Percentiles rank a stretch among this genome's conserved stretches.
Evolutionary conservation across 441 rosid genomes (phyloP).

Genomic region (Mallotus japonicus): DNA sequence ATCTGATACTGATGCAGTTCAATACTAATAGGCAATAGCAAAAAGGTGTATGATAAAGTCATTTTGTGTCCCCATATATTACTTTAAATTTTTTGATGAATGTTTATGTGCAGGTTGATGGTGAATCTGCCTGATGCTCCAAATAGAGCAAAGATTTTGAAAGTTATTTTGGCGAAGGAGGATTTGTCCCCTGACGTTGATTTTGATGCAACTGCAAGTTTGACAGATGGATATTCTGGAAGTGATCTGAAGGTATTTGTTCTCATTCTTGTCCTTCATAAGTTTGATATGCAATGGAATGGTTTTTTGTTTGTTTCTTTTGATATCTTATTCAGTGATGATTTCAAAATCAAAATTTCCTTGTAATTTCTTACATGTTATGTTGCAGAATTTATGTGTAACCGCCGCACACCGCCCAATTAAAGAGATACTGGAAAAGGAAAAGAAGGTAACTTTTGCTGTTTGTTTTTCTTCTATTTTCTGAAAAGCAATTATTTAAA

Average conservation of each 20-base stretch:
- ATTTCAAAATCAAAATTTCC: background rate
- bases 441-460: conserved; percentile 49
- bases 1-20: too few species aligned
- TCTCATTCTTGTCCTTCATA: conserved; percentile 7
- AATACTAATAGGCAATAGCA: too few species aligned
- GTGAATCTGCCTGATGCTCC: conserved; percentile 85
- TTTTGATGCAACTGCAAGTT: conserved; percentile 70
- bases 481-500: background rate
- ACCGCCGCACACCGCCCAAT: conserved; percentile 79
- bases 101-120: conserved; percentile 59
- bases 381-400: conserved; percentile 66
- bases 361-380: background rate
- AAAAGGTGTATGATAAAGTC: background rate
- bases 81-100: background rate
- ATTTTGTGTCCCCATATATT: background rate
- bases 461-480: background rate
- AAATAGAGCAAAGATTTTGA: conserved; percentile 80
- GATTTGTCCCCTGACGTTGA: conserved; percentile 73
- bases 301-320: background rate
- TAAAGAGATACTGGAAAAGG: conserved; percentile 71
- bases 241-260: conserved; percentile 77
- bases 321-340: background rate
- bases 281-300: background rate
- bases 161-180: conserved; percentile 80
- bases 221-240: conserved; percentile 91